Evolutionary conservation across 768 basidiomycete species (phyloP), one percentile per base, ranked within the genome.

Genomic region (Mycena belliarum): DNA sequence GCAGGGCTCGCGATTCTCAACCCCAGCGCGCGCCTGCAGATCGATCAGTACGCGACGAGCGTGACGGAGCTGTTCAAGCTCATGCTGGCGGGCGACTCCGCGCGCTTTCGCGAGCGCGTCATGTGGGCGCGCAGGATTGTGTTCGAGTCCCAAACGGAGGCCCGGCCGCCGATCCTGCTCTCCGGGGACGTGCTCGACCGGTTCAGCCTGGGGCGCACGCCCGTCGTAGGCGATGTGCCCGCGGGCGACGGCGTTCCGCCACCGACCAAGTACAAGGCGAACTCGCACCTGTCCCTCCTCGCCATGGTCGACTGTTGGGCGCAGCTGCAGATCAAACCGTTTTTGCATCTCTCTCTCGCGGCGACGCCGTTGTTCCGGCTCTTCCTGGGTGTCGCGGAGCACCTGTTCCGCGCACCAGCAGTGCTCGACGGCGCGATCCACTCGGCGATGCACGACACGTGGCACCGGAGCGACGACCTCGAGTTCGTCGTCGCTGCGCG

Each of bases 261-360:
- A 2, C 20, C 8, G 21, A 55, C 38, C 38, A 47, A 66, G 63
- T 79, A 80, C 61, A 74, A 79, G 9, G 82, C 83, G 15, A 98
- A 98, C 70, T 95, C 93, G 1, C 96, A 98, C 70, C 84, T 98
- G 52, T 87, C 93, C 10, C 80, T 98, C 15, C 84, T 98, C 47
- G 94, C 95, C 15, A 98, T 99, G 95, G 96, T 97, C n/a, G 96
- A 98, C 73, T 95, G 92, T 66, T 98, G 95, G 96, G 88, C 91
- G 7, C 82, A 83, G 43, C 83, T 98, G 49, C 75, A 78, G 0
- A 94, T 97, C 68, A 82, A 89, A 51, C 96, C 96, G 0, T 96
- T 91, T 69, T 86, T 84, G 32, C 95, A 98, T 74, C 85, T 98
- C 61, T 82, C 88, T 10, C 85, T 98, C 45, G 96, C 96, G 0